phyloP scores from a whole-genome alignment of 352 stramenopile genomes.

The Phytopythium sindhum region DNA sequence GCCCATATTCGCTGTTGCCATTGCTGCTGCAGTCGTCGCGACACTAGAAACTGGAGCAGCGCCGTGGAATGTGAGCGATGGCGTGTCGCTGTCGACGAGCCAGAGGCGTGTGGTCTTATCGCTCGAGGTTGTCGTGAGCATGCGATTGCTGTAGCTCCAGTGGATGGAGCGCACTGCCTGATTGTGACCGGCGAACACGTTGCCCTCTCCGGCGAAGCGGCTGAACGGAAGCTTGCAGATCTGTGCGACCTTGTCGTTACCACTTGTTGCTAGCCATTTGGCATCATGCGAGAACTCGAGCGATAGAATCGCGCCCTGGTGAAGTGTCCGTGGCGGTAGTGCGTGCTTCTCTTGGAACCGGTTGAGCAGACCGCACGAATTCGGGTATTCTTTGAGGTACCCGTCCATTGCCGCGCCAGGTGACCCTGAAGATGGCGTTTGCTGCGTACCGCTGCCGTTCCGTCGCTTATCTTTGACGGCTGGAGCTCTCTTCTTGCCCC shows the following conservation, averaged over 20 bases:
- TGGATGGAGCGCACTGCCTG: constrained; percentile 57
- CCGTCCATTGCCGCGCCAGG: constrained; percentile 18
- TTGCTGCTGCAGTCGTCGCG: constrained; percentile 24
- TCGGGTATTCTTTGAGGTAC: constrained; percentile 76
- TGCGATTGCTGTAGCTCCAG: constrained; percentile 74
- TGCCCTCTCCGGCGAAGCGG: constrained; percentile 60
- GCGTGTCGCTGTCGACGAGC: constrained; percentile 55
- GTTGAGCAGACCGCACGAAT: constrained; percentile 47
- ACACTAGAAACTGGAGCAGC: constrained; percentile 23
- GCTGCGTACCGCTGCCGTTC: not conserved
- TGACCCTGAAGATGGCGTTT: constrained; percentile 7
- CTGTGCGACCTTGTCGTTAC: constrained; percentile 60
- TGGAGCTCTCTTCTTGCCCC: not conserved
- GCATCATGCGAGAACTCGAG: constrained; percentile 79
- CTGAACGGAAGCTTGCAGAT: constrained; percentile 70
- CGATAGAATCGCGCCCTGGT: constrained; percentile 65
- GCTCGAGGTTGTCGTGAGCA: constrained; percentile 61
- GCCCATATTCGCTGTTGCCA: constrained; percentile 11
- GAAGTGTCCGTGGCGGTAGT: constrained; percentile 46
- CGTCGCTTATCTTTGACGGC: constrained; percentile 1
- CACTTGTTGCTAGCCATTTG: constrained; percentile 66
- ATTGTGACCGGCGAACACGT: constrained; percentile 68
- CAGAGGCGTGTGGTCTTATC: constrained; percentile 74
- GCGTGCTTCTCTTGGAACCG: constrained; percentile 56
- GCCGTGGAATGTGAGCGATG: constrained; percentile 57